Percentiles rank a stretch among this genome's conserved stretches.
phyloP scores from a whole-genome alignment of 2,329 filamentous ascomycete genomes.

The Macroventuria anomochaeta region DNA sequence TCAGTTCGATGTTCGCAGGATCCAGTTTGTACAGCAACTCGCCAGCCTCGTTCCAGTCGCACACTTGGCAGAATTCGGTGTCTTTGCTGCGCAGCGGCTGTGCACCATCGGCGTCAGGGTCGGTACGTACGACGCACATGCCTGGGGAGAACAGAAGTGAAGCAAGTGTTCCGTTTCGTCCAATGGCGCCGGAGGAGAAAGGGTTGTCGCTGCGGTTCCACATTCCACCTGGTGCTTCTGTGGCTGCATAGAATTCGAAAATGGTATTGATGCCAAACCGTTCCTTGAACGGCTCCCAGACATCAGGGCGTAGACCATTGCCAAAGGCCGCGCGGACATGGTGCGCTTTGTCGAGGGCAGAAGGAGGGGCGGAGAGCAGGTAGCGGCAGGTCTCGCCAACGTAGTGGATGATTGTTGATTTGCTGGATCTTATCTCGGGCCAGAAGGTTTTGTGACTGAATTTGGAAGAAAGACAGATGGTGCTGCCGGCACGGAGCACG shows the following conservation, averaged over 20 bases:
- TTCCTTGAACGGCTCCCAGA: slow-evolving; percentile 51
- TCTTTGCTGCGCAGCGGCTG: slow-evolving; percentile 68
- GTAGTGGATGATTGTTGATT: slow-evolving; percentile 49
- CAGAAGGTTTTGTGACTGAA: slow-evolving; percentile 50
- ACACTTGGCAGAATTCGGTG: slow-evolving; percentile 70
- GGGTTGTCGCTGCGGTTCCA: slow-evolving; percentile 59
- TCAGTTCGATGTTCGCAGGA: slow-evolving; percentile 52
- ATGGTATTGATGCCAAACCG: slow-evolving; percentile 49
- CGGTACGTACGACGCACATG: slow-evolving; percentile 69
- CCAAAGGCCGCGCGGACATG: slow-evolving; percentile 44
- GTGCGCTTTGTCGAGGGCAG: slow-evolving; percentile 41
- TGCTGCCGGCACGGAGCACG: slow-evolving; percentile 34
- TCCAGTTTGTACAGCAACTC: slow-evolving; percentile 66
- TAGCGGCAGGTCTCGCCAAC: slow-evolving; percentile 51
- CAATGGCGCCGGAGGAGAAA: slow-evolving; percentile 69
- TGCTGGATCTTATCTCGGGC: slow-evolving; percentile 44
- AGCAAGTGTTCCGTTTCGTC: slow-evolving; percentile 70
- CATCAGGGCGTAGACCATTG: slow-evolving; percentile 52
- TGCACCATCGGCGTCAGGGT: slow-evolving; percentile 64
- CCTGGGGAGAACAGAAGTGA: slow-evolving; percentile 59
- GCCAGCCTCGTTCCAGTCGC: slow-evolving; percentile 68
- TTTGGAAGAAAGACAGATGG: slow-evolving; percentile 38
- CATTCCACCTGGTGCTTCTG: slow-evolving; percentile 65
- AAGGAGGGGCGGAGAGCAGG: slow-evolving; percentile 44
- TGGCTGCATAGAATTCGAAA: slow-evolving; percentile 50